Conservation (phyloP, 768 basidiomycete species). For the Leccinum longicurvipes region DNA sequence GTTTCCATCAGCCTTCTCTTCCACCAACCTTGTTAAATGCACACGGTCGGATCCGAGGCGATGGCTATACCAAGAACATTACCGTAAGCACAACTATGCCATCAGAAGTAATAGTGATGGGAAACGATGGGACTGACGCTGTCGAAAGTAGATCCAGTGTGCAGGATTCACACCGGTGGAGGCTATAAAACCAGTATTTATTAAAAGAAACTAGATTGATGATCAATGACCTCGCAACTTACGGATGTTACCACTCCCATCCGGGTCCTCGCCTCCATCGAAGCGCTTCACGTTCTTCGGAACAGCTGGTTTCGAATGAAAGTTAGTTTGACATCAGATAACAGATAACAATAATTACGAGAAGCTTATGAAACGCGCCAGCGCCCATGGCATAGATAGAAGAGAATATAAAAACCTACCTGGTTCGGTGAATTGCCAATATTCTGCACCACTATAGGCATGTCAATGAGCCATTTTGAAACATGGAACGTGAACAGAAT, state of each 20-base stretch:
- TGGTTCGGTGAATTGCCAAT: conserved; percentile 49
- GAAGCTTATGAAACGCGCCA: neutral
- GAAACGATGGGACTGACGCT: conserved; percentile 33
- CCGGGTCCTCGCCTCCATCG: conserved; percentile 42
- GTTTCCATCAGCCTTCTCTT: conserved; percentile 1
- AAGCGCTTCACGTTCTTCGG: conserved; percentile 40
- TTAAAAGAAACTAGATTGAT: neutral
- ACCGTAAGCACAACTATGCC: conserved; percentile 3
- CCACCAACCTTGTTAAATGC: conserved; percentile 14
- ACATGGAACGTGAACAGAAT: conserved; percentile 8
- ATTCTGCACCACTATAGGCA: conserved; percentile 34
- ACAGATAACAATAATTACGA: neutral
- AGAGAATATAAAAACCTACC: conserved; percentile 15
- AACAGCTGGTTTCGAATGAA: conserved; percentile 15
- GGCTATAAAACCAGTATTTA: conserved; percentile 24
- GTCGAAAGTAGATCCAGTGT: conserved; percentile 46
- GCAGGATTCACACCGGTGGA: conserved; percentile 46
- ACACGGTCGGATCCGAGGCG: conserved; percentile 33
- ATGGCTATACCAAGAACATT: conserved; percentile 20
- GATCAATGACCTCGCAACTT: conserved; percentile 13
- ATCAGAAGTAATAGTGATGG: neutral
- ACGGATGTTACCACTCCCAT: conserved; percentile 49
- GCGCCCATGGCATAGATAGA: neutral
- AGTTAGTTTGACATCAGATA: conserved; percentile 2
- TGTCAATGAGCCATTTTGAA: neutral